Evolutionary conservation across 1,284 basidiomycete genomes (phyloP).

Genomic region (Ganoderma sp.): DNA sequence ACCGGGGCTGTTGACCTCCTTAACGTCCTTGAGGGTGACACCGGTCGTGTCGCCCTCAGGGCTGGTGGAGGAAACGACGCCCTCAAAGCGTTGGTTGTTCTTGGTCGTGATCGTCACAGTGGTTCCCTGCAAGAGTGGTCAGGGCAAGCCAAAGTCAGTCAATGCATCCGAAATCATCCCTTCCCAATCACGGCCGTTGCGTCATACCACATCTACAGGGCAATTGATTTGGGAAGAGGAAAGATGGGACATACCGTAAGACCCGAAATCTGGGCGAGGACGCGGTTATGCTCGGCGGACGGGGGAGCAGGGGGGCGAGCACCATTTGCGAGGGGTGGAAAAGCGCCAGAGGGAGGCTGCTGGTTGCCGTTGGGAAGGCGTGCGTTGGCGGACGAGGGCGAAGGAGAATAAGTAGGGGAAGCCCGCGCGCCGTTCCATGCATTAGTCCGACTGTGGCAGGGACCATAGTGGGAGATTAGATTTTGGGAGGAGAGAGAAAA

Average conservation of each 20-base stretch:
- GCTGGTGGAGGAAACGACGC: slow-evolving; percentile 65
- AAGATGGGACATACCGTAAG: slow-evolving; percentile 58
- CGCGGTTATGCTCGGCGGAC: slow-evolving; percentile 53
- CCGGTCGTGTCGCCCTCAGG: slow-evolving; percentile 71
- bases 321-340: slow-evolving; percentile 58
- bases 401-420: slow-evolving; percentile 71
- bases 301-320: slow-evolving; percentile 46
- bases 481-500: slow-evolving; percentile 7
- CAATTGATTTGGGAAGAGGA: not conserved
- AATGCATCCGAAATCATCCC: slow-evolving; percentile 15
- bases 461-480: slow-evolving; percentile 19
- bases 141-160: not conserved
- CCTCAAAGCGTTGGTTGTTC: slow-evolving; percentile 71
- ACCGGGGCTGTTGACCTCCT: slow-evolving; percentile 66
- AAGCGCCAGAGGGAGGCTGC: slow-evolving; percentile 46
- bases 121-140: slow-evolving; percentile 56
- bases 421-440: slow-evolving; percentile 70
- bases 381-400: slow-evolving; percentile 54
- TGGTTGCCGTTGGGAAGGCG: slow-evolving; percentile 54
- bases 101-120: slow-evolving; percentile 75
- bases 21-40: slow-evolving; percentile 76
- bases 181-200: slow-evolving; percentile 21
- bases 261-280: slow-evolving; percentile 65
- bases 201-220: slow-evolving; percentile 11
- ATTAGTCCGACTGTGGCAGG: slow-evolving; percentile 55